Percentiles rank a stretch among this genome's conserved stretches.
Conservation (phyloP, 352 stramenopile species). For the Phytophthora megakarya region DNA sequence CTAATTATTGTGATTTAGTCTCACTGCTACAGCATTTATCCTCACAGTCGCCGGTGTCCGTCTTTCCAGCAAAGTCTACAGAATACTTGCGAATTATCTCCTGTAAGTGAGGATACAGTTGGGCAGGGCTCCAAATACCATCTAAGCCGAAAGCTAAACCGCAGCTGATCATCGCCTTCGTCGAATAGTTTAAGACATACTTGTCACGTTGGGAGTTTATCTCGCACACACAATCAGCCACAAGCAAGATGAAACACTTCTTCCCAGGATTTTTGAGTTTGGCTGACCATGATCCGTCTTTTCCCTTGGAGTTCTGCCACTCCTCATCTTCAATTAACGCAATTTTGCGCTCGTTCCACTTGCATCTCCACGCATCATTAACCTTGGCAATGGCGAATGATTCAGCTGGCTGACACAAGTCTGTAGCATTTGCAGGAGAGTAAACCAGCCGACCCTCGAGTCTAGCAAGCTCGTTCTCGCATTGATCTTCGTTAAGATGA, state of each 20-base stretch:
- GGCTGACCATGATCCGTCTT: neutral
- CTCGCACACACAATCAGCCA: neutral
- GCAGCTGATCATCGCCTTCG: neutral
- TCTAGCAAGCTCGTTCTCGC: neutral
- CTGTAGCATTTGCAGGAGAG: neutral
- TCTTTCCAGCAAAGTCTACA: neutral
- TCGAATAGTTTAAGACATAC: neutral
- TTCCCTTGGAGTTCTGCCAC: slow-evolving; percentile 6
- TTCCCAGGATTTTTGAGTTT: neutral
- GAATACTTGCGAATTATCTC: neutral
- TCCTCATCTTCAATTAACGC: slow-evolving; percentile 2
- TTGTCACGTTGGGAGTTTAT: neutral
- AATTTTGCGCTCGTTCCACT: slow-evolving; percentile 17
- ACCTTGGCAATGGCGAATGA: slow-evolving; percentile 10
- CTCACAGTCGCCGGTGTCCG: too few species aligned
- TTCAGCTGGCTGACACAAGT: neutral
- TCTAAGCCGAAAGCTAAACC: neutral
- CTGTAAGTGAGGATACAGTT: neutral
- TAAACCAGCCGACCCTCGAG: neutral
- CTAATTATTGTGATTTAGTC: neutral
- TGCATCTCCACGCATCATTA: neutral
- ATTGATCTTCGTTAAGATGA: neutral
- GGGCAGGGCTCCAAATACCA: neutral
- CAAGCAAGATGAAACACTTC: neutral
- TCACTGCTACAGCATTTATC: neutral